Conservation (phyloP, 1,139 yeast species). For the Saccharomyces hybrid region DNA sequence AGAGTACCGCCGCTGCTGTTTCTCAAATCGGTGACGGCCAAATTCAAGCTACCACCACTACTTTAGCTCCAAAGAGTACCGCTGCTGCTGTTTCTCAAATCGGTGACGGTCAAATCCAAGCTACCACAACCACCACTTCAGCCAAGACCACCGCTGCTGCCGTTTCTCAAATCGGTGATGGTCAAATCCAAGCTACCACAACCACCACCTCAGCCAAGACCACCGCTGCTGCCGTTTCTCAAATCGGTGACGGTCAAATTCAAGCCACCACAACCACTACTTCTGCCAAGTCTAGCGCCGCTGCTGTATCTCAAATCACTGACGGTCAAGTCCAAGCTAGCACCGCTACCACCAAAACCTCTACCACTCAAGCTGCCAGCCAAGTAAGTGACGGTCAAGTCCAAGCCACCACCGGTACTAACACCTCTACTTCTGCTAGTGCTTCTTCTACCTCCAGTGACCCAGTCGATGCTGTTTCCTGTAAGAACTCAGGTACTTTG, state of each 20-base stretch:
- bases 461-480: conserved; percentile 39
- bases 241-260: conserved; percentile 36
- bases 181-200: conserved; percentile 46
- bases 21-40: conserved; percentile 44
- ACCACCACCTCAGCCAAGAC: conserved; percentile 27
- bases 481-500: conserved; percentile 45
- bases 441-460: conserved; percentile 28
- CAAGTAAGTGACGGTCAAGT: conserved; percentile 19
- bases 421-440: conserved; percentile 27
- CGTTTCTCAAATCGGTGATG: conserved; percentile 42
- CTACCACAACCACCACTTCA: conserved; percentile 32
- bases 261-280: conserved; percentile 25
- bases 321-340: conserved; percentile 21
- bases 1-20: conserved; percentile 34
- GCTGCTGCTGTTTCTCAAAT: conserved; percentile 46
- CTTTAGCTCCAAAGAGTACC: conserved; percentile 34
- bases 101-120: conserved; percentile 58
- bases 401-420: conserved; percentile 30
- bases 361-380: conserved; percentile 34
- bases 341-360: conserved; percentile 28
- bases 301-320: conserved; percentile 32
- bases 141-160: conserved; percentile 33
- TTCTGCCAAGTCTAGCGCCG: conserved; percentile 27
- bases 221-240: conserved; percentile 24
- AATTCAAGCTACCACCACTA: conserved; percentile 34